Evolutionary conservation across 805 yeast species (phyloP), one percentile per base, ranked within the genome.

Genomic region (Candida manassasensis): DNA sequence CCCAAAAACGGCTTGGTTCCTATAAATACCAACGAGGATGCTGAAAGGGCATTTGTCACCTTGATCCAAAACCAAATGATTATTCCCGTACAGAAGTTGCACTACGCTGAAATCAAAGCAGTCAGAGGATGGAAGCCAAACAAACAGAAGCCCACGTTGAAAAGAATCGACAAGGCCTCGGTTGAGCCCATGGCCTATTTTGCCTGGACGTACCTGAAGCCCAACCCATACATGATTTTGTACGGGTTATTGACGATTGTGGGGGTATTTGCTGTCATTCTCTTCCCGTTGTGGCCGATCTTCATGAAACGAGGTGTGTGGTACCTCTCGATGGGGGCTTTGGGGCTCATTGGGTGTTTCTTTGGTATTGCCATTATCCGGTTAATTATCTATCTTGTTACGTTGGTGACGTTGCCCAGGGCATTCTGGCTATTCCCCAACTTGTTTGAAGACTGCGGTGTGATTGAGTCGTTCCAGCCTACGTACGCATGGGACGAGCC

Each of bases 351-450:
- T 29, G 88, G 79, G 4, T 63, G 75, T 31, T 82, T 93, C 59
- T 83, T 93, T 45, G 83, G 62, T 14, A 59, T 84, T 48, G 95
- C 97, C 2, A 70, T 93, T 29, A 63, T 90, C 21, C 74, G 98
- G 53, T 66, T 89, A 54, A 68, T 89, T 27, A 54, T 93, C 17
- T 86, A 79, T 49, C 47, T 72, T 17, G 47, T 83, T 34, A 74
- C 88, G 0, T 72, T 74, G 44, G 63, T 81, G 32, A 59, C 75
- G 1, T 63, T 73, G 38, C 75, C 78, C 6, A 77, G 78, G 28
- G 95, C 95, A n/a, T 72, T 93, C 55, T 93, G 98, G 98, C 57
- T 93, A 31, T 90, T 87, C 72, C 98, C 98, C 38, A 90, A 90
- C 55, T 69, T 93, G 53, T 93, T 89, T 61, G 98, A 81, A 43